Percentiles rank a stretch among this genome's conserved stretches.
Evolutionary conservation across 345 rosid species (phyloP).

Genomic region (Limnanthes douglasii): DNA sequence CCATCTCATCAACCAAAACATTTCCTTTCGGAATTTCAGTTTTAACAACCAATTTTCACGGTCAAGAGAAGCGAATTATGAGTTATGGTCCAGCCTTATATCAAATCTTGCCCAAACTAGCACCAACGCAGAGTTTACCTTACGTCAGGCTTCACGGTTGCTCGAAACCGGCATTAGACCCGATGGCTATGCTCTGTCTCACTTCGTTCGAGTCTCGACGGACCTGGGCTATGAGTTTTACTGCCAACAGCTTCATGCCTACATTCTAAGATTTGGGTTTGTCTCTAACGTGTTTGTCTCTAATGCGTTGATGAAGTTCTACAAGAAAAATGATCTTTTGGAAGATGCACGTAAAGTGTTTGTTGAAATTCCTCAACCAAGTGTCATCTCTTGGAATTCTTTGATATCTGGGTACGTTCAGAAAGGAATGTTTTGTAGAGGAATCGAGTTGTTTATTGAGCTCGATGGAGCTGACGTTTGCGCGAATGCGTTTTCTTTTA

Average conservation of each 20-base stretch:
- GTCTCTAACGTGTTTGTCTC: conserved; percentile 33
- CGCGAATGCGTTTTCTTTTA: conserved; percentile 46
- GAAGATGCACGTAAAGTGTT: conserved; percentile 35
- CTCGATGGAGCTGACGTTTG: conserved; percentile 30
- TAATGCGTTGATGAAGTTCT: conserved; percentile 36
- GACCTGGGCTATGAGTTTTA: conserved; percentile 26
- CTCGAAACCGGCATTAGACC: conserved; percentile 23
- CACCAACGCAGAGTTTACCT: too few species aligned
- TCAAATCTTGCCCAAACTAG: conserved; percentile 3
- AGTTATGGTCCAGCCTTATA: too few species aligned
- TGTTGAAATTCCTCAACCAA: conserved; percentile 63
- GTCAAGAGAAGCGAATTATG: too few species aligned
- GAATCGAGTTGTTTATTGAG: conserved; percentile 31
- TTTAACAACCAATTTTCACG: too few species aligned
- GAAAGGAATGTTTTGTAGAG: conserved; percentile 29
- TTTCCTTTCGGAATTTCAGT: too few species aligned
- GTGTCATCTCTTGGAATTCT: conserved; percentile 66
- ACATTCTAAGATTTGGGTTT: conserved; percentile 43
- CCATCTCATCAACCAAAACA: too few species aligned
- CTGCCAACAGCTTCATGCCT: conserved; percentile 45
- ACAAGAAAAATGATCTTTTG: conserved; percentile 17
- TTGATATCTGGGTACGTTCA: conserved; percentile 45
- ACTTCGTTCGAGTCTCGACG: conserved; percentile 37
- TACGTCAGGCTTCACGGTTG: conserved; percentile 16
- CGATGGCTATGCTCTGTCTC: conserved; percentile 22